Conservation (phyloP, 2,329 filamentous ascomycete genomes). For the Macrophomina phaseolina region DNA sequence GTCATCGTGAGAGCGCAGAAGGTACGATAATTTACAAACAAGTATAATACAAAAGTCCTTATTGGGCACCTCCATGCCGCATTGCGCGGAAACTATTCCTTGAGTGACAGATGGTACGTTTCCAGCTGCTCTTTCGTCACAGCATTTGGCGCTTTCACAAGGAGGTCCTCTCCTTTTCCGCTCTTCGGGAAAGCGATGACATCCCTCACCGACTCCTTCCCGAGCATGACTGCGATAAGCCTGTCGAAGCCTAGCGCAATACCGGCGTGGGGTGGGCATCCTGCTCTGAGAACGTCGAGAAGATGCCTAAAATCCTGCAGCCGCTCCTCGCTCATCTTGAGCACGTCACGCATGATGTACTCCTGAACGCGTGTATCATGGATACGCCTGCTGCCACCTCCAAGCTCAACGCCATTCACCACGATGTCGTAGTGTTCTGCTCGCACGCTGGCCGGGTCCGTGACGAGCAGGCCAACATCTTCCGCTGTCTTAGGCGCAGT, state of each 20-base stretch:
- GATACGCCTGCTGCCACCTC: slow-evolving; percentile 91
- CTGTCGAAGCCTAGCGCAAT: slow-evolving; percentile 93
- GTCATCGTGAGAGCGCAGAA: neutral
- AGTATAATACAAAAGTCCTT: neutral
- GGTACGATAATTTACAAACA: slow-evolving; percentile 8
- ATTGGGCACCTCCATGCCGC: neutral
- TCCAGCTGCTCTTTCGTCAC: slow-evolving; percentile 66
- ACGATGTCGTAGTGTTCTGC: slow-evolving; percentile 97
- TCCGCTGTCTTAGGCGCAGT: slow-evolving; percentile 77
- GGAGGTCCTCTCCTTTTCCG: slow-evolving; percentile 83
- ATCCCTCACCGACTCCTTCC: slow-evolving; percentile 79
- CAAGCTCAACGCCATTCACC: slow-evolving; percentile 91
- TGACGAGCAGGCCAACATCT: slow-evolving; percentile 77
- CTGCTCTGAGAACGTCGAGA: slow-evolving; percentile 78
- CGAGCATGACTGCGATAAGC: slow-evolving; percentile 78
- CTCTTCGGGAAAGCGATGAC: slow-evolving; percentile 98
- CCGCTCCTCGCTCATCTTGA: slow-evolving; percentile 75
- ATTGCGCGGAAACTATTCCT: neutral
- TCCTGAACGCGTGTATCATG: slow-evolving; percentile 84
- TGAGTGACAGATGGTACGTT: slow-evolving; percentile 62
- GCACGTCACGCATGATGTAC: slow-evolving; percentile 80
- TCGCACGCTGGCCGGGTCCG: slow-evolving; percentile 71
- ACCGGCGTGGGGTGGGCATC: slow-evolving; percentile 93
- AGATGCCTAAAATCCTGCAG: slow-evolving; percentile 86
- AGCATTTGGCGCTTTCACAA: slow-evolving; percentile 77